These are phyloP conservation scores for Sugiyamaella floridensis DNA, from an alignment of 805 yeast species.

Conservation along the genomic window DNA sequence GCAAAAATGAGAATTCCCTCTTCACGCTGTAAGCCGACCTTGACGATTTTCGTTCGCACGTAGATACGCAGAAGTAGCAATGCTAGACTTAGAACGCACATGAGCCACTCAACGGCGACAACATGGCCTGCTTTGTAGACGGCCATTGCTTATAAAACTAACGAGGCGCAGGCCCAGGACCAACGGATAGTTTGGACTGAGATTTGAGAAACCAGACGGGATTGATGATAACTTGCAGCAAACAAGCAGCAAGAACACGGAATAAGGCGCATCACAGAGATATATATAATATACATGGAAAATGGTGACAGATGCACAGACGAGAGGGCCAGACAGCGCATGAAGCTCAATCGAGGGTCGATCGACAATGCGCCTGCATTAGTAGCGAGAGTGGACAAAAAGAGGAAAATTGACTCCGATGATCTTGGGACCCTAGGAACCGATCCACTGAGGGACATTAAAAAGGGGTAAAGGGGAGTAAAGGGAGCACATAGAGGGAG, in stretches of 20 bases:
- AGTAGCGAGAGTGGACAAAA: background rate
- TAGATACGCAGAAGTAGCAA: slow-evolving; percentile 17
- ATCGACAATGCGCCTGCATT: background rate
- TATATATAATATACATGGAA: background rate
- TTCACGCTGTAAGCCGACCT: slow-evolving; percentile 21
- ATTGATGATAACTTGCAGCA: background rate
- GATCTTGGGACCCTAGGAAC: background rate
- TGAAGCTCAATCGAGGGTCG: background rate
- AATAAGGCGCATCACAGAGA: too few relatives aligned
- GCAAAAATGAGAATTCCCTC: slow-evolving; percentile 20
- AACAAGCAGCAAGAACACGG: background rate
- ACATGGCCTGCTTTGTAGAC: background rate
- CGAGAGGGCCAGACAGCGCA: background rate
- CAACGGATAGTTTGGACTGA: too few relatives aligned
- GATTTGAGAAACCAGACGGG: too few relatives aligned
- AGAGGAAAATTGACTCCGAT: background rate
- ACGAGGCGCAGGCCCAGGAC: too few relatives aligned
- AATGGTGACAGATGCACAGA: background rate
- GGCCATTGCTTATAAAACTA: too few relatives aligned
- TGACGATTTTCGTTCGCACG: slow-evolving; percentile 17
- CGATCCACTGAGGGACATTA: background rate
- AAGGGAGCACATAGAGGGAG: background rate
- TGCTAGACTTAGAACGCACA: slow-evolving; percentile 14
- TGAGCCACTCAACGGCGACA: slow-evolving; percentile 21
- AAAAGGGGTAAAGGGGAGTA: background rate